A percentile compares a stretch with the other conserved stretches of the same genome.
These are phyloP conservation scores for Paramecium biaurelia DNA, from an alignment of 73 alveolate genomes.

Conservation along the genomic window DNA sequence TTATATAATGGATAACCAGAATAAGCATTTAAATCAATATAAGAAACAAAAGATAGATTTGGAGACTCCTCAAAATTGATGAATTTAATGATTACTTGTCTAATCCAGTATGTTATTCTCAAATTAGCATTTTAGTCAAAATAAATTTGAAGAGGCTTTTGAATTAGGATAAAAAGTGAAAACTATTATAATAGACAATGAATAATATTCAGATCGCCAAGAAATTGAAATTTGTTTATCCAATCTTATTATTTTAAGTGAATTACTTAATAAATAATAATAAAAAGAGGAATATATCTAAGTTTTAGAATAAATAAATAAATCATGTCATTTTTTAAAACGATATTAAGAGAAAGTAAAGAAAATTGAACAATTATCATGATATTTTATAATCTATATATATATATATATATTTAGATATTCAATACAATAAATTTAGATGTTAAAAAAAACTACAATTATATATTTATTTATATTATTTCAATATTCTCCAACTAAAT, in stretches of 20 bases:
- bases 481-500: constrained; percentile 39
- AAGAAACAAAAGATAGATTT: constrained; percentile 43
- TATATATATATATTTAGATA: neutral
- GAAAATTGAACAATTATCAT: constrained; percentile 13
- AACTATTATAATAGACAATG: neutral
- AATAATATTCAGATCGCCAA: constrained; percentile 2
- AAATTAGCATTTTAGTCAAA: neutral
- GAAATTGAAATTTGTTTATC: constrained; percentile 27
- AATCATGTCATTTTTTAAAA: neutral
- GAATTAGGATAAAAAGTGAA: neutral
- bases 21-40: neutral
- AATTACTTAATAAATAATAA: neutral
- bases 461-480: no score
- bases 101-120: neutral
- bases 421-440: neutral
- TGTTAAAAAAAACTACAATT: neutral
- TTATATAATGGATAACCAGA: constrained; percentile 16
- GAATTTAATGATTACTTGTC: constrained; percentile 30
- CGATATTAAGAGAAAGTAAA: neutral
- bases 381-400: neutral
- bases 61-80: constrained; percentile 28
- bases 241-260: neutral
- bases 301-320: neutral
- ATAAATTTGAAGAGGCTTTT: constrained; percentile 32
- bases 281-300: neutral